Percentiles rank a stretch among this genome's conserved stretches.
Conservation (phyloP, 345 rosid species). For the Balakata baccata region DNA sequence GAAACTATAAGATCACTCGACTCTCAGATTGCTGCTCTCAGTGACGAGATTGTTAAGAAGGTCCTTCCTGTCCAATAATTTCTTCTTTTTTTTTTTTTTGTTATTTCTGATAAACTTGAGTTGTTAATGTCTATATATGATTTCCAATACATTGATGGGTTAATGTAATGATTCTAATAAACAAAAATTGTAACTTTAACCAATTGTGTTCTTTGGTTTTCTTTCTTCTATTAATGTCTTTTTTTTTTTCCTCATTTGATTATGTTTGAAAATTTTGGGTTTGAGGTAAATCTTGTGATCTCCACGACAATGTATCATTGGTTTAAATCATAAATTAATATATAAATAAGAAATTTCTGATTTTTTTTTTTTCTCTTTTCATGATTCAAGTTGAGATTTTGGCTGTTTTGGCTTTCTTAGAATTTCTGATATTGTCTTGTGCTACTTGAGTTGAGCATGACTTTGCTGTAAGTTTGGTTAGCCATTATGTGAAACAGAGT, state of each 20-base stretch:
- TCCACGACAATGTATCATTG: too few relatives aligned
- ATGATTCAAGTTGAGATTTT: too few relatives aligned
- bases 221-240: too few relatives aligned
- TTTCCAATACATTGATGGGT: conserved; percentile 3
- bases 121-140: conserved; percentile 1
- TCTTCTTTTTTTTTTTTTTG: neutral
- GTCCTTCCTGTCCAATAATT: conserved; percentile 60
- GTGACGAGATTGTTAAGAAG: conserved; percentile 84
- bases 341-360: too few relatives aligned
- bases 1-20: conserved; percentile 71
- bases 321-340: too few relatives aligned
- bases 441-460: too few relatives aligned
- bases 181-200: neutral
- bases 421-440: too few relatives aligned
- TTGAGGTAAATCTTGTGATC: neutral
- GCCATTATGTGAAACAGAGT: too few relatives aligned
- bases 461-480: too few relatives aligned
- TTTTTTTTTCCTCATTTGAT: neutral
- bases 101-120: neutral
- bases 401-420: too few relatives aligned
- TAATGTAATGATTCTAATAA: neutral
- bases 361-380: too few relatives aligned
- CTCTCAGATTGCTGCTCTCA: conserved; percentile 72
- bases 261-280: neutral
- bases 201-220: neutral